Evolutionary conservation across 805 yeast genomes (phyloP), one percentile per base, ranked within the genome.

Genomic region (Henningerozyma blattae): DNA sequence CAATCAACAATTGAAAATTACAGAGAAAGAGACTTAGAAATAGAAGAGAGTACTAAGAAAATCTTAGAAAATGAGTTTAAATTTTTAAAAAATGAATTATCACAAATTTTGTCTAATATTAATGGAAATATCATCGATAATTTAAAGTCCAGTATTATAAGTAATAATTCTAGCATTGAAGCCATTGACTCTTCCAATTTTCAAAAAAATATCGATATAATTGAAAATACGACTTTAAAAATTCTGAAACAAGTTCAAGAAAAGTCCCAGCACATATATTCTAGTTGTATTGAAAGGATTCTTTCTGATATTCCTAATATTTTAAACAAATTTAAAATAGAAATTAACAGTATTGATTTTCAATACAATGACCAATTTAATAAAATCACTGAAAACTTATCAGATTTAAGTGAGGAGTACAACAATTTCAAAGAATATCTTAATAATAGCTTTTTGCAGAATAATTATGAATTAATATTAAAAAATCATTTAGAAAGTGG

Each of bases 331-430:
- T 40, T 55, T 4, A 29, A 37, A 15, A 37, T 36, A 8, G 50
- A 47, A 22, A 38, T 56, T 10, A 18, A 19, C 1, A 40, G 37
- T 22, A 43, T 55, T 6, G 45, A 45, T 10, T 18, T 22, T 3
- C 30, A 44, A 22, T 38, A 47, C 6, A 40, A 32, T 10, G 28
- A 37, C 7, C 51, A 50, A 30, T 35, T 39, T 27, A 36, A 30
- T 15, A 34, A 45, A 12, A 34, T 54, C 16, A 44, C 51, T 3
- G 49, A 45, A 24, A 50, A 46, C 22, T 36, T 58, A 20, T 49
- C 53, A 24, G 51, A 48, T 36, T 44, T 55, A 8, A 50, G 54
- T 29, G 58, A 54, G 31, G 58, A 55, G 18, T 50, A 50, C 32
- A 51, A 47, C 30, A 49, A 46, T 31, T 40, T 57, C 28, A 53